Percentiles rank a stretch among this genome's conserved stretches.
phyloP scores from a whole-genome alignment of 495 filamentous ascomycete genomes.

The Endocarpon pusillum region DNA sequence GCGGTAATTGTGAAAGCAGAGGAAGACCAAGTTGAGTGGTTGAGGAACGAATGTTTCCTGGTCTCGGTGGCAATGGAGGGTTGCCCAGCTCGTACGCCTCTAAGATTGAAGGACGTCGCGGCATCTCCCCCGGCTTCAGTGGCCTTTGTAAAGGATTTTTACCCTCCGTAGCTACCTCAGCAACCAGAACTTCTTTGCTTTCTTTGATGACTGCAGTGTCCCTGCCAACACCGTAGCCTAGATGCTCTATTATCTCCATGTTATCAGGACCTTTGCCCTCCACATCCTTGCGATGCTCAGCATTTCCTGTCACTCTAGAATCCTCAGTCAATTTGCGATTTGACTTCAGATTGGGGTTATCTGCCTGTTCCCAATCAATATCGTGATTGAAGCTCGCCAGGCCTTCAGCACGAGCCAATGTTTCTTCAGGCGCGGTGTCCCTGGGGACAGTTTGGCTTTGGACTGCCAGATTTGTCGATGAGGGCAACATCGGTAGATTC shows the following conservation, averaged over 20 bases:
- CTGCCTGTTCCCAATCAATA: constrained; percentile 48
- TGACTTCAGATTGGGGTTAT: constrained; percentile 42
- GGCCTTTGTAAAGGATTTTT: constrained; percentile 36
- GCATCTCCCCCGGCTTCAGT: constrained; percentile 17
- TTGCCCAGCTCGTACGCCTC: constrained; percentile 21
- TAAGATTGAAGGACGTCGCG: constrained; percentile 8
- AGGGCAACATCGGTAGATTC: no score
- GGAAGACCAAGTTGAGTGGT: constrained; percentile 39
- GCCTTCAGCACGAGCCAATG: constrained; percentile 40
- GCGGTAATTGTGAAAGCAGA: constrained; percentile 45
- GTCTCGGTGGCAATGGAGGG: constrained; percentile 32
- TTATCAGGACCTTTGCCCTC: constrained; percentile 59
- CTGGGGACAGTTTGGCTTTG: constrained; percentile 24
- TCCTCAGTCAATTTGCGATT: constrained; percentile 45
- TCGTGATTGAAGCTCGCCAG: constrained; percentile 77
- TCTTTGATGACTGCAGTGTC: constrained; percentile 47
- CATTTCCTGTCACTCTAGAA: constrained; percentile 42
- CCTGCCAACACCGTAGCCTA: constrained; percentile 38
- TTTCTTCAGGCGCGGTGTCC: constrained; percentile 29
- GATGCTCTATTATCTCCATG: constrained; percentile 38
- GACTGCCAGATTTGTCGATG: no score
- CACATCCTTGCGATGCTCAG: constrained; percentile 55
- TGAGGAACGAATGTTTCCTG: constrained; percentile 28
- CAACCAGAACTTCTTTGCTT: constrained; percentile 47
- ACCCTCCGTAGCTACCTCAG: constrained; percentile 40